These are phyloP conservation scores for Zoysia pacifica DNA, from an alignment of 176 grass and related monocot species.

Conservation along the genomic window DNA sequence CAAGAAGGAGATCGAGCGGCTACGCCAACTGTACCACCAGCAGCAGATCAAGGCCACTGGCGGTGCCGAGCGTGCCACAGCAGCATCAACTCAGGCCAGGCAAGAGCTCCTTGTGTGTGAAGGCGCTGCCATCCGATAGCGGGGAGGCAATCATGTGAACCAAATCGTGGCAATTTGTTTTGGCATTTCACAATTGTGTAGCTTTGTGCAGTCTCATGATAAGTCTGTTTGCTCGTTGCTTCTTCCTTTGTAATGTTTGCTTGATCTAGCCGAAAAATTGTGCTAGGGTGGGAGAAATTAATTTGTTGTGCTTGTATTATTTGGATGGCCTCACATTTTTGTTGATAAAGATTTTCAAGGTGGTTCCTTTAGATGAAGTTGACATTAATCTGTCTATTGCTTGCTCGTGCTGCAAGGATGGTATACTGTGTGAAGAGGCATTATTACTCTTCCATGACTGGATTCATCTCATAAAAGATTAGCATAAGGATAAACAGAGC, in stretches of 20 bases:
- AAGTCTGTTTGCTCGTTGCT: constrained; percentile 3
- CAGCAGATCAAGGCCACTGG: constrained; percentile 75
- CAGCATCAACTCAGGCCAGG: constrained; percentile 57
- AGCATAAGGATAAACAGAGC: too few species aligned
- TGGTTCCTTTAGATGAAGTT: neutral
- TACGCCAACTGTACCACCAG: constrained; percentile 77
- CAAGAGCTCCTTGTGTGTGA: constrained; percentile 51
- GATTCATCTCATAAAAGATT: too few species aligned
- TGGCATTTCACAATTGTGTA: constrained; percentile 21
- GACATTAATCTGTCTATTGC: too few species aligned
- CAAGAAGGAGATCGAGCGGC: constrained; percentile 79
- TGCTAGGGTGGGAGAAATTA: constrained; percentile 27
- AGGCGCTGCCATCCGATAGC: constrained; percentile 52
- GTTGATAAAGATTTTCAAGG: constrained; percentile 23
- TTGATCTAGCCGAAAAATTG: constrained; percentile 34
- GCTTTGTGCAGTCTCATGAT: constrained; percentile 44
- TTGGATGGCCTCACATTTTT: constrained; percentile 36
- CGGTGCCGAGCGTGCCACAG: constrained; percentile 36
- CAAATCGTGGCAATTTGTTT: neutral
- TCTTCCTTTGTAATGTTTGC: constrained; percentile 21
- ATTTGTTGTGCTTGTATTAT: constrained; percentile 33
- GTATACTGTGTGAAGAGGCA: too few species aligned
- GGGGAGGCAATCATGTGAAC: neutral
- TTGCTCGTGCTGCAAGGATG: too few species aligned
- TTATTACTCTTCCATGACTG: too few species aligned